Conservation (phyloP, 768 basidiomycete genomes). For the Ramaria rubella region DNA sequence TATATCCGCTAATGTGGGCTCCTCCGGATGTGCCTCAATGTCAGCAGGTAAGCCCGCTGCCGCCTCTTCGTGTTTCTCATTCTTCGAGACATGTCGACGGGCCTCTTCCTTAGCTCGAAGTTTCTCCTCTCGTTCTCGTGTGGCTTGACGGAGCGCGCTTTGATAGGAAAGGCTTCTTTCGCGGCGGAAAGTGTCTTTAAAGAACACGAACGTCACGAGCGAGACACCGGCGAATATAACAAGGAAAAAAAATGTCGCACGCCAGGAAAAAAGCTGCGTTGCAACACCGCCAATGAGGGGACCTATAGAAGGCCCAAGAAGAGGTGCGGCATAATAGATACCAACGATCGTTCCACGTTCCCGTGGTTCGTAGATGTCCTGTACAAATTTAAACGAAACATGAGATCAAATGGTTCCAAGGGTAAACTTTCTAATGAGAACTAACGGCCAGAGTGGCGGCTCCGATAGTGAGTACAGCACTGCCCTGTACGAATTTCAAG, state of each 20-base stretch:
- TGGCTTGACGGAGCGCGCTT: conserved; percentile 43
- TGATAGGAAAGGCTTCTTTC: conserved; percentile 82
- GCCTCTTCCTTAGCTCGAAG: conserved; percentile 22
- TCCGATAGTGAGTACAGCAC: conserved; percentile 64
- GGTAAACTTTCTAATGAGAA: background rate
- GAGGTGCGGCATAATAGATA: conserved; percentile 70
- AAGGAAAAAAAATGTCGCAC: conserved; percentile 80
- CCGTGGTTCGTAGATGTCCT: conserved; percentile 65
- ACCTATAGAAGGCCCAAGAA: conserved; percentile 64
- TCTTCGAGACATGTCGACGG: conserved; percentile 20
- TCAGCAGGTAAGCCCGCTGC: background rate
- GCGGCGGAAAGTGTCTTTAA: conserved; percentile 76
- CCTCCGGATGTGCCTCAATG: background rate
- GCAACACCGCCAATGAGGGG: conserved; percentile 60
- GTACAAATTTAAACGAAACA: background rate
- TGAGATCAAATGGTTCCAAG: background rate
- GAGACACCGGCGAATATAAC: conserved; percentile 51
- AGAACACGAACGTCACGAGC: conserved; percentile 52
- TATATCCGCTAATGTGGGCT: conserved; percentile 25
- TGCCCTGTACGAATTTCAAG: conserved; percentile 35
- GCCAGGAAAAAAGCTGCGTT: conserved; percentile 66
- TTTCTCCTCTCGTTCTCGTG: conserved; percentile 4
- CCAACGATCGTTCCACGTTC: conserved; percentile 78
- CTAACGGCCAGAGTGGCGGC: conserved; percentile 60
- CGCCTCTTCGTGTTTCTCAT: background rate